These are phyloP conservation scores for Neurospora sp. DNA, from an alignment of 2,329 filamentous ascomycete species.

Conservation along the genomic window DNA sequence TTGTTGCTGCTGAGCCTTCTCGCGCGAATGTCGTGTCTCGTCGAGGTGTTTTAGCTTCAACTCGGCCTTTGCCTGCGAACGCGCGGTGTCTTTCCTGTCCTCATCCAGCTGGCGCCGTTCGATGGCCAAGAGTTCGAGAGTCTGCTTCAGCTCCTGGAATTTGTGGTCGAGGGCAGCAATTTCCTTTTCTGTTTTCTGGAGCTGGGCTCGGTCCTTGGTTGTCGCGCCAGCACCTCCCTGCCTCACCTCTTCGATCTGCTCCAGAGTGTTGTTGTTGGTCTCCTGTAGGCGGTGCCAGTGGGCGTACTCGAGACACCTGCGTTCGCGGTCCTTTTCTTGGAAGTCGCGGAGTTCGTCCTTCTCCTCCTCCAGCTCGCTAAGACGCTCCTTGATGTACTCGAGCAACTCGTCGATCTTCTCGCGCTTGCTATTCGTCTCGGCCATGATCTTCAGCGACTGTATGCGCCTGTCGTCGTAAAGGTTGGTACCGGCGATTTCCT, in stretches of 20 bases:
- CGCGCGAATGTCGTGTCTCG: conserved; percentile 72
- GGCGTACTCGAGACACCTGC: conserved; percentile 86
- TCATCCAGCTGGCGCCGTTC: conserved; percentile 84
- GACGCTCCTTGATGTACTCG: conserved; percentile 81
- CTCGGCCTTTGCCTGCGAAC: conserved; percentile 74
- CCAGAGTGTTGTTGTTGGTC: conserved; percentile 65
- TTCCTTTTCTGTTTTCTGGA: conserved; percentile 69
- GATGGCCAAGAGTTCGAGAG: conserved; percentile 74
- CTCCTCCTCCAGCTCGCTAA: conserved; percentile 87
- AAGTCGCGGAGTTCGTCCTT: conserved; percentile 92
- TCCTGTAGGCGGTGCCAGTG: conserved; percentile 86
- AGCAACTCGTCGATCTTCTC: conserved; percentile 90
- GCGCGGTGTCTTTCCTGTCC: conserved; percentile 74
- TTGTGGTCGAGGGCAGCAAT: conserved; percentile 68
- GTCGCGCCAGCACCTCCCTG: conserved; percentile 77
- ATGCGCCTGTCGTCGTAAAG: conserved; percentile 88
- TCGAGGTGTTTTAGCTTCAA: conserved; percentile 71
- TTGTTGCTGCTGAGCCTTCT: conserved; percentile 62
- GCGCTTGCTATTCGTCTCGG: conserved; percentile 89
- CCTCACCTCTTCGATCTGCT: conserved; percentile 72
- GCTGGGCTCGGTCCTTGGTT: conserved; percentile 68
- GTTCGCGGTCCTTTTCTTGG: conserved; percentile 89
- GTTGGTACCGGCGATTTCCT: conserved; percentile 96
- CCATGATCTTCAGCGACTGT: conserved; percentile 94
- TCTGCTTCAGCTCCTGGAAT: conserved; percentile 69